Evolutionary conservation across 768 basidiomycete species (phyloP), one percentile per base, ranked within the genome.

Genomic region (Amanita jacksonii): DNA sequence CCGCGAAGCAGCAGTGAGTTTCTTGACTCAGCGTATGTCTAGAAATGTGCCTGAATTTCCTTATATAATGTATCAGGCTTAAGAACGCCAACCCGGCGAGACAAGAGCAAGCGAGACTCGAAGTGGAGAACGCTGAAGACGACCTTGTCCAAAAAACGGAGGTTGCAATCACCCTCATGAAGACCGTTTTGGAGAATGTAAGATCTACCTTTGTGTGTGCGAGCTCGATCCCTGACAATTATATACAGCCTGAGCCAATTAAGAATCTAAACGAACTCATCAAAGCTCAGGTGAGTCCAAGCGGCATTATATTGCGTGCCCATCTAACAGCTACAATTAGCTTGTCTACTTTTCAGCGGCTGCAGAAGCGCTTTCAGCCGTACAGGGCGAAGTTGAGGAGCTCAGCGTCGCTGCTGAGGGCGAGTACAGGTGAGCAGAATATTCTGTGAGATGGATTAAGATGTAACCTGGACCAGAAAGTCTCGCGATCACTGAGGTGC

Each of bases 61-160:
- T 36, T 13, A 51, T n/a, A n/a, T n/a, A n/a, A n/a, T n/a, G n/a
- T n/a, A n/a, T n/a, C n/a, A 93, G 91, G 10, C 62, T 96, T 53
- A 96, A 96, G 74, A 79, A 63, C 34, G 81, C 88, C 1, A 61
- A 57, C 49, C 79, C 85, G 0, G 64, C 78, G 13, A 86, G 70
- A 66, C 89, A 93, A 60, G 96, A 98, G 58, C 91, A 96, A 41
- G 87, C 91, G 3, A 71, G 87, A 38, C 78, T 96, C 16, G 89
- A 93, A 52, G 86, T 90, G 8, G 87, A 91, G 74, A 90, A 90
- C 50, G 86, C 87, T 7, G 87, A 91, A 54, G 96, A 99, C 60
- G 90, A 93, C 62, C 77, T 98, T 24, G 96, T 98, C 4, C 92
- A 93, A 60, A 91, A 90, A 72, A 99, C 96, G 18, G 96, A 99